Base-by-base conservation (phyloP, 1,284 basidiomycete genomes). In the Rugosomyces carneus region DNA sequence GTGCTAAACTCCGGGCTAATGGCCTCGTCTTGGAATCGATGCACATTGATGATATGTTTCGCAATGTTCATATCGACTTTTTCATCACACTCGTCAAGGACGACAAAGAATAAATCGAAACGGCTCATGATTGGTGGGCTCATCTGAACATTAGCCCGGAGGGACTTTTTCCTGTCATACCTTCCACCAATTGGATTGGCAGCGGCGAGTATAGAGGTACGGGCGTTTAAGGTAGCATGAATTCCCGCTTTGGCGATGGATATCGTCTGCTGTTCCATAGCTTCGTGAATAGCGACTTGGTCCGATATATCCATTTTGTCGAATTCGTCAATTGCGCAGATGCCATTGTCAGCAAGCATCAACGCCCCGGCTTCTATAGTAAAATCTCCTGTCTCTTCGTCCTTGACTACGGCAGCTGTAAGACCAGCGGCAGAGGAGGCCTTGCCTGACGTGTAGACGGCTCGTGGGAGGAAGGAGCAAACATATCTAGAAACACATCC, bases 231-330 rank as follows among this genome's bases (percentile, higher is more conserved):
- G 0, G 96, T 99, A 1, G 96, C 95, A 61, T 99, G 95, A 56
- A 99, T 98, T 51, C 96, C 96, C 2, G 96, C 96, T 66, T 99
- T 99, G 44, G 96, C 96, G 56, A 99, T 98, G 27, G 93, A 97
- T 60, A 99, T 98, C 1, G 95, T 99, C 71, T 99, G 95, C 69
- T 99, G 95, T 81, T 99, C 95, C 95, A 99, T 99, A 1, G 96
- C 94, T 76, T 99, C 95, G 76, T 99, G 96, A 57, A 99, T 99
- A 27, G 96, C 96, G 36, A 99, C 93, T 65, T 99, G 96, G 66
- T 99, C 96, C 1, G 91, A 84, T 39, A 98, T 81, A 65, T 99
- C 95, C 96, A 99, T 99, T 72, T 99, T 99, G 79, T 99, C 95
- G 64, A 99, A 99, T 67, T 99, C 96, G 71, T 99, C 96, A 60